phyloP scores from a whole-genome alignment of 345 rosid species.

The Rhizophora apiculata region DNA sequence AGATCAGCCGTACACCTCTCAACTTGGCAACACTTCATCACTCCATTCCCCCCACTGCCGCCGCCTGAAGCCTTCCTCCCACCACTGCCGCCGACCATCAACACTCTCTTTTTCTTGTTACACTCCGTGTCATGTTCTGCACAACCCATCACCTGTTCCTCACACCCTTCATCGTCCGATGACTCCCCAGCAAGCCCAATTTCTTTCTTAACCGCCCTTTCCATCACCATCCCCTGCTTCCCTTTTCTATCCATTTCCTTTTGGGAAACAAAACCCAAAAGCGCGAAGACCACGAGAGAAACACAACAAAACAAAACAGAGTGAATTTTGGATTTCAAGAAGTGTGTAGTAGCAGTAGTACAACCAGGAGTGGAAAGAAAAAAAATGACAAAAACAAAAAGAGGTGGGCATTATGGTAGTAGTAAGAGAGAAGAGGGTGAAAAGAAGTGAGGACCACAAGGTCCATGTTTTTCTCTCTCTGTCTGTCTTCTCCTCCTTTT shows the following conservation, averaged over 20 bases:
- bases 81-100: not conserved
- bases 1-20: conserved; percentile 61
- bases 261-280: not conserved
- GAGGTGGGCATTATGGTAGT: conserved; percentile 3
- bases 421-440: not conserved
- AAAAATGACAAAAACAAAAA: not conserved
- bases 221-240: conserved; percentile 24
- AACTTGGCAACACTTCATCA: conserved; percentile 51
- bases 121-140: conserved; percentile 17
- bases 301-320: not conserved
- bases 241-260: conserved; percentile 28
- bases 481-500: not conserved
- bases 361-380: not conserved
- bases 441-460: conserved; percentile 35
- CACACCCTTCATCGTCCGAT: conserved; percentile 22
- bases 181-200: conserved; percentile 12
- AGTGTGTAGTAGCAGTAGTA: not conserved
- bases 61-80: conserved; percentile 23
- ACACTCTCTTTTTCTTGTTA: conserved; percentile 36
- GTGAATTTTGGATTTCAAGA: not conserved
- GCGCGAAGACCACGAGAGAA: not conserved
- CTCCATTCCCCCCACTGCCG: conserved; percentile 23
- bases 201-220: conserved; percentile 27
- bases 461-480: conserved; percentile 11
- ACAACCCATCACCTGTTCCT: conserved; percentile 3